Base-by-base conservation (phyloP, 768 basidiomycete species). In the Podaxis sp. region DNA sequence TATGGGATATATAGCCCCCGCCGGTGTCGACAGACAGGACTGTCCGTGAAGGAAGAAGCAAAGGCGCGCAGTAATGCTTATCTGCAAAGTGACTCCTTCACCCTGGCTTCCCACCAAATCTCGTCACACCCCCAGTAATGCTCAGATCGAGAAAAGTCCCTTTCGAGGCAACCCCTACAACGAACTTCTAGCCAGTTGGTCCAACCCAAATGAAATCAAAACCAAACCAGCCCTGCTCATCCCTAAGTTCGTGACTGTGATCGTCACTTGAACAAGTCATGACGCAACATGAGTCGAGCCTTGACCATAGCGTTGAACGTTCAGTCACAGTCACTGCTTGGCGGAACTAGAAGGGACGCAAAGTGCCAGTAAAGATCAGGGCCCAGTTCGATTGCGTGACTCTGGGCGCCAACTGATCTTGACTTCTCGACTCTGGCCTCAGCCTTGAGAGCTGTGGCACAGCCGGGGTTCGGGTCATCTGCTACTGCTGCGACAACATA, bases 221-320 rank as follows among this genome's bases (percentile, higher is more conserved):
- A 62, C 30, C 53, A 55, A 62, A 55, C 60, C 60, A 24, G 12
- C 44, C 44, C 33, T 15, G 38, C n/a, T 12, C 52, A 46, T 62
- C 53, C 52, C 60, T 55, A 24, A 53, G 30, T 48, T 55, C 41
- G 53, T 56, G 60, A 62, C 50, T 13, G 10, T 61, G 52, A 54
- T 53, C 26, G 60, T 61, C 52, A 41, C 26, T 46, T 4, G 40
- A 33, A 33, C 24, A 26, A 33, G 13, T 36, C n/a, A 61, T 62
- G 60, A 54, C 52, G 52, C 60, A 54, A 37, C 41, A 36, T 37
- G 38, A 56, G 10, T 50, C 26, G 49, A 50, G 49, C 7, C 54
- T 56, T 24, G 24, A 40, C 54, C 54, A 26, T 7, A 5, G n/a
- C 17, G 10, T 33, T 13, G 33, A 20, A 22, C 10, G 53, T 24